phyloP scores from a whole-genome alignment of 805 yeast species.

The Wickerhamomyces hampshirensis region DNA sequence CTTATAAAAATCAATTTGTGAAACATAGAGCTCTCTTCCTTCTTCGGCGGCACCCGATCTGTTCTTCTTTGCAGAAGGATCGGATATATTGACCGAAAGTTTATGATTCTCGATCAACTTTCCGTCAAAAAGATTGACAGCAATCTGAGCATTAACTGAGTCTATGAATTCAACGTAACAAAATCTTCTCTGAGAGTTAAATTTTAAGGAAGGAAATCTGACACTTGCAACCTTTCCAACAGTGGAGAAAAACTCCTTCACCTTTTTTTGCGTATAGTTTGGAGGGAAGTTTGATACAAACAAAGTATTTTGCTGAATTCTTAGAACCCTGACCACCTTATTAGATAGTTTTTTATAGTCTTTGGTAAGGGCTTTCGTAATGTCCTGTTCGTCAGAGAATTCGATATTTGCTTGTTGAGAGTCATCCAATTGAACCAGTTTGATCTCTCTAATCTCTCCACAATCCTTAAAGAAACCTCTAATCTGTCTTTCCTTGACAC shows the following conservation, averaged over 20 bases:
- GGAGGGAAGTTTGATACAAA: conserved; percentile 80
- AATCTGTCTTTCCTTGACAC: conserved; percentile 35
- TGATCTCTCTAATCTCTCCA: conserved; percentile 45
- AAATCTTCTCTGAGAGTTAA: conserved; percentile 56
- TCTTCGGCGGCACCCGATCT: conserved; percentile 45
- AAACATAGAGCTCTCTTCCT: conserved; percentile 53
- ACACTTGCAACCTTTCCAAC: conserved; percentile 42
- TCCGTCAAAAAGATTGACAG: conserved; percentile 39
- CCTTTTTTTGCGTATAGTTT: conserved; percentile 31
- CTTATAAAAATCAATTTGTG: conserved; percentile 43
- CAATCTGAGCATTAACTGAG: conserved; percentile 39
- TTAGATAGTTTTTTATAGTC: conserved; percentile 44
- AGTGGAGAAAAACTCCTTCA: conserved; percentile 36
- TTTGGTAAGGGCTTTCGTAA: conserved; percentile 57
- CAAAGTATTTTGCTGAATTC: conserved; percentile 45
- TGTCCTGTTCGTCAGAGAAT: conserved; percentile 41
- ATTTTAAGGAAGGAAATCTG: conserved; percentile 60
- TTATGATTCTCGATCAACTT: conserved; percentile 32
- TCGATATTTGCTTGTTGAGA: conserved; percentile 51
- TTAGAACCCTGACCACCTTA: conserved; percentile 38
- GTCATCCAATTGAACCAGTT: conserved; percentile 13
- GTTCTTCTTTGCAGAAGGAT: conserved; percentile 41
- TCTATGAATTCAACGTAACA: conserved; percentile 61
- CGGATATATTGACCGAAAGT: conserved; percentile 57
- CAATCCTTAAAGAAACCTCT: conserved; percentile 50